Percentiles rank a stretch among this genome's conserved stretches.
These are phyloP conservation scores for Cyclospora cayetanensis DNA, from an alignment of 169 alveolate genomes.

Conservation along the genomic window DNA sequence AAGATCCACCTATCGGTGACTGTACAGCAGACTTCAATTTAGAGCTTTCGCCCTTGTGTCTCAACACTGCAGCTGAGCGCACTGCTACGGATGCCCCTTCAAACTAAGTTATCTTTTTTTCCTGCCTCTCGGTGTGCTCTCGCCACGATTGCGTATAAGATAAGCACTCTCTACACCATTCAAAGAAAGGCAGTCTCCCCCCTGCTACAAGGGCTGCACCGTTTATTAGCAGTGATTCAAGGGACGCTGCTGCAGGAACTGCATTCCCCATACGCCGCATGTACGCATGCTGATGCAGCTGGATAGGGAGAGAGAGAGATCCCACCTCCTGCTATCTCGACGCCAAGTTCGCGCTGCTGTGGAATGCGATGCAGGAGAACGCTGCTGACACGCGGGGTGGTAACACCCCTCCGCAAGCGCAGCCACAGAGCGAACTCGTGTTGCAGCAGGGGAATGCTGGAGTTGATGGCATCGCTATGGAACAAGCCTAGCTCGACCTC, in stretches of 20 bases:
- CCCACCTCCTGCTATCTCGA: background rate
- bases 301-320: background rate
- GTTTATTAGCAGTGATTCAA: no score
- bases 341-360: background rate
- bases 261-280: background rate
- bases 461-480: conserved; percentile 67
- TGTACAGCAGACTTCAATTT: no score
- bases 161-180: no score
- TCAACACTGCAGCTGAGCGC: no score
- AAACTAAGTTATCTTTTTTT: no score
- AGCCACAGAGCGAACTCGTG: conserved; percentile 65
- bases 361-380: background rate
- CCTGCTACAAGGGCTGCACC: no score
- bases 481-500: background rate
- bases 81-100: no score
- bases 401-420: conserved; percentile 17
- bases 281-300: background rate
- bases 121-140: no score
- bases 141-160: no score
- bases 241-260: conserved; percentile 7
- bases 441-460: conserved; percentile 25
- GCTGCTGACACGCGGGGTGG: background rate
- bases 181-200: no score
- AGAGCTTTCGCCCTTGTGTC: no score
- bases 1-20: no score